Conservation (phyloP, 225 moss, liverwort and hornwort genomes). For the Antitrichia curtipendula region DNA sequence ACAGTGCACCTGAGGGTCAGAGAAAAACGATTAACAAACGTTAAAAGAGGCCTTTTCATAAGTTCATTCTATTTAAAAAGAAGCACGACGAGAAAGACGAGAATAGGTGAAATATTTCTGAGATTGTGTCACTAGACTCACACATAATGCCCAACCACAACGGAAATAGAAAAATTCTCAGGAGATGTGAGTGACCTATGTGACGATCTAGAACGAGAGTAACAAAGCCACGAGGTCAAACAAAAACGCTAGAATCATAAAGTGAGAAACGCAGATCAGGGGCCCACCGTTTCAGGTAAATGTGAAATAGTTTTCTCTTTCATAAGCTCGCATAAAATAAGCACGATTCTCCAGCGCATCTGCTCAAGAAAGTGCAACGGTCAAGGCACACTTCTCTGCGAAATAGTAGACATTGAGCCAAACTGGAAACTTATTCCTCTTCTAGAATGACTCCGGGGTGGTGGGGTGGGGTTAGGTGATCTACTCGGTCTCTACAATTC, state of each 20-base stretch:
- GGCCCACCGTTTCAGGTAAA: conserved; percentile 51
- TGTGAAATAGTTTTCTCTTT: conserved; percentile 24
- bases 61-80: neutral
- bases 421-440: neutral
- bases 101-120: neutral
- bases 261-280: neutral
- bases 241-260: neutral
- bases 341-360: conserved; percentile 57
- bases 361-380: conserved; percentile 8
- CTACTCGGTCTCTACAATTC: neutral
- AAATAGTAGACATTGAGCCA: neutral
- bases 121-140: neutral
- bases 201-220: neutral
- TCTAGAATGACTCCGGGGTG: neutral
- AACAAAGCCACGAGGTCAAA: neutral
- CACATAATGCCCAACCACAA: neutral
- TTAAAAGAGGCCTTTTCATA: neutral
- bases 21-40: neutral
- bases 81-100: neutral
- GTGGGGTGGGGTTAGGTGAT: neutral
- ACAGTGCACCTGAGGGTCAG: conserved; percentile 37
- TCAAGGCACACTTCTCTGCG: neutral
- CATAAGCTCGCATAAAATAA: conserved; percentile 50
- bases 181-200: neutral
- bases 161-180: neutral